Evolutionary conservation across 257 asterid species (phyloP), one percentile per base, ranked within the genome.

Genomic region (Scutellaria barbata): DNA sequence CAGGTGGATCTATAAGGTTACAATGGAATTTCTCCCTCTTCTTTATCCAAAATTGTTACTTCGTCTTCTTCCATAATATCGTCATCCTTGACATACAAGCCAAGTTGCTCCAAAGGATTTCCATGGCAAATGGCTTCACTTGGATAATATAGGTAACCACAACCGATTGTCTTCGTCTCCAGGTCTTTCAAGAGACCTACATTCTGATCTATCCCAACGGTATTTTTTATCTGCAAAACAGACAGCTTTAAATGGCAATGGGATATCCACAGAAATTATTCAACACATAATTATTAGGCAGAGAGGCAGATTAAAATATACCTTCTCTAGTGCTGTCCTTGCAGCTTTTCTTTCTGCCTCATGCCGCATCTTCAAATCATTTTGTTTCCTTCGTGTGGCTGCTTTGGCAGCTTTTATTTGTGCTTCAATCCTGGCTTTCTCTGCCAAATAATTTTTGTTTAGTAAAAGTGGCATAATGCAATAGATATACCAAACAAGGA

Each of bases 341-440:
- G 92, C 93, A 50, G 94, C 90, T 35, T 78, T 81, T 78, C 98
- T 82, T 46, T 84, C 87, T 56, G 77, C 84, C 70, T 83, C 85
- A 1, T 83, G 78, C 54, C 46, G 80, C 82, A 74, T 79, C 64
- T 64, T 86, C 51, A 74, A 41, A 50, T 81, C 81, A n/a, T 63
- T 70, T 68, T 76, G 82, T 53, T 71, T 79, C 68, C 76, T 75
- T 6, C 66, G 78, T 37, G 82, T 69, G 59, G 83, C 88, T 22
- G 74, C 83, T 81, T 85, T 87, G 39, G 86, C 87, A 50, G 88
- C 92, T 80, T 74, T 84, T n/a, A 83, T 82, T 80, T 82, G 85
- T 46, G 88, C 95, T 64, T 85, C 88, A 57, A 90, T 81, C 58
- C 84, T 80, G 5, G 85, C 85, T 65, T 77, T 89, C 80, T 92